Conservation (phyloP, 371 early-diverging fungal genomes). For the Mortierella sp. region DNA sequence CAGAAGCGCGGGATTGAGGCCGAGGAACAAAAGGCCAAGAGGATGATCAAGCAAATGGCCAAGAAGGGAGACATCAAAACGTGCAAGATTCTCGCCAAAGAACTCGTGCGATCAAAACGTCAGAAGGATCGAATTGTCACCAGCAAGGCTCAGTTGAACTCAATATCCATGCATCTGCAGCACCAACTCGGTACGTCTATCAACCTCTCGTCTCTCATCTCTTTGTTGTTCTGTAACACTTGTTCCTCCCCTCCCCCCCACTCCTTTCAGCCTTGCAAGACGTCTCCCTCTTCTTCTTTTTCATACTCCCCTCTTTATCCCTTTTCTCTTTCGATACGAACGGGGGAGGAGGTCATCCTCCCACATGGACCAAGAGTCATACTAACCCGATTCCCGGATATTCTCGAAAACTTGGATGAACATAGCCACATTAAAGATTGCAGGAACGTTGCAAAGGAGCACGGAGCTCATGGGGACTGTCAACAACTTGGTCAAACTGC, state of each 20-base stretch:
- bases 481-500: slow-evolving; percentile 85
- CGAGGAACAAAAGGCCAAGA: slow-evolving; percentile 87
- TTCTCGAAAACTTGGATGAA: not conserved
- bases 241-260: too few species aligned
- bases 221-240: too few species aligned
- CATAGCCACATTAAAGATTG: slow-evolving; percentile 84
- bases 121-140: slow-evolving; percentile 86
- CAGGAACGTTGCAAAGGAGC: slow-evolving; percentile 88
- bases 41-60: slow-evolving; percentile 84
- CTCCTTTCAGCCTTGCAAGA: too few species aligned
- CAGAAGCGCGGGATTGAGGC: slow-evolving; percentile 82
- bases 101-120: slow-evolving; percentile 81
- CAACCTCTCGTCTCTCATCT: too few species aligned
- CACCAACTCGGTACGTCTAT: slow-evolving; percentile 90
- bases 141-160: slow-evolving; percentile 93
- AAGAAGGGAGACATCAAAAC: slow-evolving; percentile 84
- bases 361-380: too few species aligned
- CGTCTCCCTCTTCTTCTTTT: too few species aligned
- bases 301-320: not conserved
- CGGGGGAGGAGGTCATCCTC: too few species aligned
- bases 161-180: slow-evolving; percentile 90
- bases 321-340: not conserved
- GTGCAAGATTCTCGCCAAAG: slow-evolving; percentile 87
- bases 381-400: not conserved
- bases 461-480: slow-evolving; percentile 92